Evolutionary conservation across 257 asterid genomes (phyloP).

Genomic region (Rauvolfia tetraphylla): DNA sequence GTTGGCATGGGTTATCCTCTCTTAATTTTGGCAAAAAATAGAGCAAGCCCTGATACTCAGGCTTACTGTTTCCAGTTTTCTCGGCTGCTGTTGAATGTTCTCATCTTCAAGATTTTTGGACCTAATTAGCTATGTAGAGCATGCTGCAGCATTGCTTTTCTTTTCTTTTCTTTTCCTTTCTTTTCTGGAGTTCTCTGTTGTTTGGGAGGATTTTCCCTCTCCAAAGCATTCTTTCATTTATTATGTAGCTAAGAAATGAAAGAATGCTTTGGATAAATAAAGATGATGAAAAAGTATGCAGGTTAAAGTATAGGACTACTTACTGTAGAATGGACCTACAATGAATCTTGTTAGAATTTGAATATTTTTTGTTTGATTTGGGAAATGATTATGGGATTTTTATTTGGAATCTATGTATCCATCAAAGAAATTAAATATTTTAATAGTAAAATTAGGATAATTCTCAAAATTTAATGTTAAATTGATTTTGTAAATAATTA

Average conservation of each 20-base stretch:
- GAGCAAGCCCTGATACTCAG: conserved; percentile 20
- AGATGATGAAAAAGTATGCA: background rate
- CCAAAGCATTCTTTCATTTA: too few species aligned
- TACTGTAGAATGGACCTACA: background rate
- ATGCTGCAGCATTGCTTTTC: background rate
- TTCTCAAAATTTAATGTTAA: too few species aligned
- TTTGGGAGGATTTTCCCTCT: background rate
- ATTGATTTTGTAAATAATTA: too few species aligned
- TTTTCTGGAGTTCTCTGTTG: background rate
- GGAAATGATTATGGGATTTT: background rate
- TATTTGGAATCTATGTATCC: background rate
- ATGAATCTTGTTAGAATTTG: background rate
- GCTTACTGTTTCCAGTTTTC: conserved; percentile 34
- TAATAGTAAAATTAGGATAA: too few species aligned
- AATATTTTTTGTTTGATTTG: background rate
- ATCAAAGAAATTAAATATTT: too few species aligned
- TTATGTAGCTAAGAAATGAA: background rate
- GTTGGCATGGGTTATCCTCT: too few species aligned
- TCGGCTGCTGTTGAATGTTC: conserved; percentile 12
- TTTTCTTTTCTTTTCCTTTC: background rate
- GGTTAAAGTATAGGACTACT: background rate
- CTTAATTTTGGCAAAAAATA: conserved; percentile 9
- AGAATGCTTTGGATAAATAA: background rate
- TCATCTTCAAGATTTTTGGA: background rate
- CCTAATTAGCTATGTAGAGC: too few species aligned